Evolutionary conservation across 768 basidiomycete species (phyloP), one percentile per base, ranked within the genome.

Genomic region (Pleurotus djamor): DNA sequence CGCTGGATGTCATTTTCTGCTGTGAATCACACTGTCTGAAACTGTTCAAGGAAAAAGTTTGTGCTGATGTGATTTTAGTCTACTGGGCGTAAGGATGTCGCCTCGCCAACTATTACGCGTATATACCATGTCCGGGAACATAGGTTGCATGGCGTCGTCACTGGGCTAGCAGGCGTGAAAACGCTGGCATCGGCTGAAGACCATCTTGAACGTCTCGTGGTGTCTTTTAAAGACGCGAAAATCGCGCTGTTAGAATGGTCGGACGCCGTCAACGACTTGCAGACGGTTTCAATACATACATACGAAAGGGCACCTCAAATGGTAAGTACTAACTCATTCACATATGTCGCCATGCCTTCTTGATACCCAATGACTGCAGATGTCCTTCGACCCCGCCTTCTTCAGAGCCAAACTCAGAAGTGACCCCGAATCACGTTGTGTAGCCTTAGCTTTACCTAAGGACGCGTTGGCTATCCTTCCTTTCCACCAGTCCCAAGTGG

Each of bases 141-240:
- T 65, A 78, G 80, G 21, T 71, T 98, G 4, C 94, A 98, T 76
- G 96, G 96, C 2, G 85, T 83, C 12, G 81, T 99, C 54, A 97
- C 95, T 5, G 94, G 94, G 0, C 69, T 98, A 41, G 89, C 90
- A 61, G 84, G 85, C 28, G 82, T 98, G 34, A 85, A 86, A 60
- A 91, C 89, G 4, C 83, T 95, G 62, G 81, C 88, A 17, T 89
- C 89, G 13, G 74, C 77, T 16, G 89, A 92, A 60, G 96, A 98
- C 70, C 85, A 85, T 35, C 79, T 94, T 10, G 95, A 98, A 70
- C 79, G 96, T 54, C 78, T 99, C 8, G 75, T 98, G n/a, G 82
- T 98, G 28, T 94, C 92, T 2, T 96, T 98, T 77, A 90, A 89
- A 70, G 92, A 96, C 67, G 96, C 96, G 6, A 98, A 99, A 94